Base-by-base conservation (phyloP, 2,329 filamentous ascomycete genomes). In the Boeremia lycopersici region DNA sequence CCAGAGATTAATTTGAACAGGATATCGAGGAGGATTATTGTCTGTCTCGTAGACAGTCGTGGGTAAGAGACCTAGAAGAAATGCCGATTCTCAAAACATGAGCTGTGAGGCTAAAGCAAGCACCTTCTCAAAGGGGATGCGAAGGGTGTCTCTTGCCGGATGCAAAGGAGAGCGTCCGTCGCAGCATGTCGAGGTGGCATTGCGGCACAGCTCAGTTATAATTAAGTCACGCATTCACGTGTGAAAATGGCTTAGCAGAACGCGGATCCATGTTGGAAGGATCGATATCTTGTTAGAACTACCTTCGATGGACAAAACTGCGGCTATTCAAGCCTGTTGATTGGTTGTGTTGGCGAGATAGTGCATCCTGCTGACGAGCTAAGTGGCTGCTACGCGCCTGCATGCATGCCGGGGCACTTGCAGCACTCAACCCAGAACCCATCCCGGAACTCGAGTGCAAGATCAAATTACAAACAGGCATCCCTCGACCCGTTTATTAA, bases 161-260 rank as follows among this genome's bases (percentile, higher is more conserved):
- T 33, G 26, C 15, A 40, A 38, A 36, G 6, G 30, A 7, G 49
- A 30, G 13, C 26, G 19, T 42, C 46, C 11, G 17, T 9, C 19
- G 13, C 29, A 56, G 34, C 43, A 34, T 31, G n/a, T 35, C 35
- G 47, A 57, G 53, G 55, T 36, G 35, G 23, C 45, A 57, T 53
- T 57, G 55, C 47, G 50, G 53, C 48, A 53, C 58, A 57, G 48
- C 28, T 55, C 45, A 38, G 10, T 17, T 50, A 40, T 39, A 29
- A 7, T 26, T 44, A 47, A 23, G 19, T 23, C 19, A 33, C 30
- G 39, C 46, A 13, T 29, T 51, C 26, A 45, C 36, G 45, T 26
- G 44, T 19, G 35, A 42, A 3, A 23, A 3, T 23, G 5, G 5
- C 5, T 23, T 23, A 5, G 19, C 19, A 23, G n/a, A 23, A 23